Evolutionary conservation across 257 asterid genomes (phyloP), one percentile per base, ranked within the genome.

Genomic region (Ilex asprella): DNA sequence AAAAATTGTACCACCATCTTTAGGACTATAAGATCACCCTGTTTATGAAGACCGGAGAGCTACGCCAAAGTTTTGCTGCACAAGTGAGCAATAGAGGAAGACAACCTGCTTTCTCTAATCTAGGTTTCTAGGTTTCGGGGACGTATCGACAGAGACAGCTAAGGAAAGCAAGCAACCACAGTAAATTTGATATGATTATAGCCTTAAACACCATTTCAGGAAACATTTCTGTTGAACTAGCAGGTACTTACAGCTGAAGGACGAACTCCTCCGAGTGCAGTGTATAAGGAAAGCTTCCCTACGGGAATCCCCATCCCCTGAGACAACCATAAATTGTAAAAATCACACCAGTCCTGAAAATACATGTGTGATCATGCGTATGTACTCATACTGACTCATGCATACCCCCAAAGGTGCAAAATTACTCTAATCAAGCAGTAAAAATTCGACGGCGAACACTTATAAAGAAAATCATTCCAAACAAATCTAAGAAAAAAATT

Each of bases 241-340:
- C 55, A 39, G 30, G 54, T 30, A 41, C 21, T 59, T 16, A 47
- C 53, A 35, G 89, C 90, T 21, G 98, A 91, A 49, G 98, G 98
- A 30, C 94, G 94, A 68, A 91, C 77, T 32, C 98, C 98, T 57
- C 98, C 98, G 62, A 91, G 92, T 65, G 98, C 98, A 30, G 98
- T 71, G 69, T 91, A 88, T 64, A 91, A 68, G 66, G 98, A 86
- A 54, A 91, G 89, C 69, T 91, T 91, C 29, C 98, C 98, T 2
- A 91, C 94, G 9, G 98, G 98, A 60, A 91, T 91, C 31, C 98
- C 98, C 98, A 91, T 91, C 79, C 98, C 98, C 98, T 91, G 80
- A 30, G 52, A 70, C 51, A 78, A 13, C 51, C 67, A 57, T 67
- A 58, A 32, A 67, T 67, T 56, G 50, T 56, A 15, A 62, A 30